Evolutionary conservation across 768 basidiomycete genomes (phyloP).

Genomic region (Lepiota brunneoincarnata): DNA sequence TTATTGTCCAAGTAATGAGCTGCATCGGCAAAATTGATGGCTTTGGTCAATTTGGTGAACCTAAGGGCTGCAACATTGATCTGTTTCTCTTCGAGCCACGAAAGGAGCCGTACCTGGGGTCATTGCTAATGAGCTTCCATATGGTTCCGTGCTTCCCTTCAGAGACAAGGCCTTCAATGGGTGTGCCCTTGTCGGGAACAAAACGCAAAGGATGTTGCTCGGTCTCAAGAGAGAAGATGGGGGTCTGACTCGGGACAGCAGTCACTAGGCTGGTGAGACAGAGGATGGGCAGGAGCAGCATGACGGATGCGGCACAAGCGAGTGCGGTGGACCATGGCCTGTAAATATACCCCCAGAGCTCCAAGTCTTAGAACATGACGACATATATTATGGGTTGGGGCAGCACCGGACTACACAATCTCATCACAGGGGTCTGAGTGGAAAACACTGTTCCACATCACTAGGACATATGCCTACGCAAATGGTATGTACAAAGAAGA

Average conservation of each 20-base stretch:
- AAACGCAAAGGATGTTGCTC: slow-evolving; percentile 2
- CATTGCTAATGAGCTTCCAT: slow-evolving; percentile 14
- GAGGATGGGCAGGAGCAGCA: slow-evolving; percentile 2
- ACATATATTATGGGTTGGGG: background rate
- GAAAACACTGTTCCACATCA: background rate
- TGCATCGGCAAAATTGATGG: slow-evolving; percentile 22
- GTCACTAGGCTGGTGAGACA: background rate
- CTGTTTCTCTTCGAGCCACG: background rate
- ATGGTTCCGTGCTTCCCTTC: slow-evolving; percentile 4
- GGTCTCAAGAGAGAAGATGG: background rate
- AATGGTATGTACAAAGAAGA: background rate
- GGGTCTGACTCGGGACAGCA: slow-evolving; percentile 1
- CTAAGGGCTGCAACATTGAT: slow-evolving; percentile 8
- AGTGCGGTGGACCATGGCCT: too few relatives aligned
- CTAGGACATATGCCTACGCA: background rate
- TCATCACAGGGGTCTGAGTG: background rate
- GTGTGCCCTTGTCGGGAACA: background rate
- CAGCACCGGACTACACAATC: background rate
- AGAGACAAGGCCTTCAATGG: background rate
- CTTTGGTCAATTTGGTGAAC: slow-evolving; percentile 22
- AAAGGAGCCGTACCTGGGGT: slow-evolving; percentile 11
- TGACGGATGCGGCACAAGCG: background rate
- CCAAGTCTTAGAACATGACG: slow-evolving; percentile 13
- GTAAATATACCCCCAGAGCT: slow-evolving; percentile 1
- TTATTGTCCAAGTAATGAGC: slow-evolving; percentile 14